These are phyloP conservation scores for Galeopsis tetrahit DNA, from an alignment of 257 asterid genomes.

Conservation along the genomic window DNA sequence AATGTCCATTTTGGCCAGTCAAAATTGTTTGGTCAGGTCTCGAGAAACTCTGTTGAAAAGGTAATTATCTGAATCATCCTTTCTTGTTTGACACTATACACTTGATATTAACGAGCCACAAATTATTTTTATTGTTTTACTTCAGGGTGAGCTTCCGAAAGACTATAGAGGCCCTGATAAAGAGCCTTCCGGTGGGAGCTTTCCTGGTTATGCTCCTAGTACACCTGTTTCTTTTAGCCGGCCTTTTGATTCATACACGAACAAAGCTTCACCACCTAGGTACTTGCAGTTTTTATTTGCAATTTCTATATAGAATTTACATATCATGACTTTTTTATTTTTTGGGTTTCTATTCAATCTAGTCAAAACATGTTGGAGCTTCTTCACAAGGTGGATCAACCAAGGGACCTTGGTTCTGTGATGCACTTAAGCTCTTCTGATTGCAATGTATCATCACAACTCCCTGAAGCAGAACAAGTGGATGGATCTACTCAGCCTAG, in stretches of 20 bases:
- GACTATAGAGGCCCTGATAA: constrained; percentile 46
- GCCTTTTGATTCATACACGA: constrained; percentile 46
- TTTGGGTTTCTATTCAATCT: constrained; percentile 31
- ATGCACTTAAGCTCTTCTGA: constrained; percentile 52
- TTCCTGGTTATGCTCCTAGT: constrained; percentile 46
- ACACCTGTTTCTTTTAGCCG: constrained; percentile 46
- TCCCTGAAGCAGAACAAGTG: constrained; percentile 49
- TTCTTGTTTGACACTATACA: neutral
- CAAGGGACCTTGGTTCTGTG: constrained; percentile 49
- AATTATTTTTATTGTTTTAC: neutral
- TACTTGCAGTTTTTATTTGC: constrained; percentile 35
- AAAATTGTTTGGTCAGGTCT: constrained; percentile 55
- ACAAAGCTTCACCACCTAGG: constrained; percentile 60
- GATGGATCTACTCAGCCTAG: constrained; percentile 59
- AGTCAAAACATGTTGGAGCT: constrained; percentile 96
- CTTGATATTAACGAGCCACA: constrained; percentile 6
- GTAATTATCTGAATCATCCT: constrained; percentile 39
- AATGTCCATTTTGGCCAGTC: constrained; percentile 57
- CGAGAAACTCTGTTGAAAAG: constrained; percentile 49
- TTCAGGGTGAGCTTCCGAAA: constrained; percentile 61
- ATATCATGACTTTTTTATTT: neutral
- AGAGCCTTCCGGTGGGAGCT: constrained; percentile 47
- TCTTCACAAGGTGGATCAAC: constrained; percentile 89
- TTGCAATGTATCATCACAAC: constrained; percentile 52
- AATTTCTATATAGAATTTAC: constrained; percentile 5